phyloP scores from a whole-genome alignment of 495 filamentous ascomycete species.

The Aspergillus ostianus region DNA sequence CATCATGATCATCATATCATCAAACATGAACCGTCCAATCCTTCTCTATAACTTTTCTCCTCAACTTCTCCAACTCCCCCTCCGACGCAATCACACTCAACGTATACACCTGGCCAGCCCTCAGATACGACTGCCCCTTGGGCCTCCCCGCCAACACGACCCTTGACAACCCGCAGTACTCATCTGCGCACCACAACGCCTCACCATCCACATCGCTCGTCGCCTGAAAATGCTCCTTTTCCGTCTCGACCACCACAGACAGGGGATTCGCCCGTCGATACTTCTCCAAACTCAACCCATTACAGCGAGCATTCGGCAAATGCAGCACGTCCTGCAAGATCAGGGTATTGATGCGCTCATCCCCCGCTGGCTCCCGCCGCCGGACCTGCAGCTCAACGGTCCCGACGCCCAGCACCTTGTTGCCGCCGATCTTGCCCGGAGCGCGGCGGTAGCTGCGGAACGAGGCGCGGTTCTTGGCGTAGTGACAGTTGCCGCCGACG shows the following conservation, averaged over 20 bases:
- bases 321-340: conserved; percentile 26
- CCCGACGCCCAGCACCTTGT: conserved; percentile 22
- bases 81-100: conserved; percentile 16
- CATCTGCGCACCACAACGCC: conserved; percentile 22
- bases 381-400: conserved; percentile 23
- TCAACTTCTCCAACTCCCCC: conserved; percentile 22
- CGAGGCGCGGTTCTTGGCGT: conserved; percentile 27
- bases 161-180: conserved; percentile 13
- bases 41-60: conserved; percentile 12
- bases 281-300: conserved; percentile 22
- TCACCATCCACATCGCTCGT: conserved; percentile 9
- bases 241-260: conserved; percentile 2
- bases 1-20: too few relatives aligned
- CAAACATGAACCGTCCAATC: conserved; percentile 5
- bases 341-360: conserved; percentile 13
- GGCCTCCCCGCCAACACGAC: conserved; percentile 24
- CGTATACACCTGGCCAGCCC: conserved; percentile 8
- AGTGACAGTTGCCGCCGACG: conserved; percentile 22
- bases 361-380: conserved; percentile 1
- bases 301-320: conserved; percentile 25
- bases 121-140: conserved; percentile 15
- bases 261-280: conserved; percentile 5
- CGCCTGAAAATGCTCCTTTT: conserved; percentile 11
- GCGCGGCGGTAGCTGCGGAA: conserved; percentile 24
- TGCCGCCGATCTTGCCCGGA: conserved; percentile 11